Conservation (phyloP, 805 yeast genomes). For the Candida oleophila region DNA sequence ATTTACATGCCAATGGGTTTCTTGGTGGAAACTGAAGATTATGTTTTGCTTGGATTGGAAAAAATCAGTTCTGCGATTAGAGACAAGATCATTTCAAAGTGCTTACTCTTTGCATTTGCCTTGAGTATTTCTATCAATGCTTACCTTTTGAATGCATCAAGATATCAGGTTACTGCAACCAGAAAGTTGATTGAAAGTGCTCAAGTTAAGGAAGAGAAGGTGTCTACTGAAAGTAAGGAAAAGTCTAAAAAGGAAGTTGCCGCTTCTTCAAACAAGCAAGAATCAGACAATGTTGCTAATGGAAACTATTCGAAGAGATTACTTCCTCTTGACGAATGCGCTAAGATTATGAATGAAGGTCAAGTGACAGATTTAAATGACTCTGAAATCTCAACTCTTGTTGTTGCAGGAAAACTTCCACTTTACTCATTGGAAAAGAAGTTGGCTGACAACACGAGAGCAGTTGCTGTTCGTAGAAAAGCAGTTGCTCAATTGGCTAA, state of each 20-base stretch:
- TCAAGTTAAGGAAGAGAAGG: conserved; percentile 1
- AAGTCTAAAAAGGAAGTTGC: conserved; percentile 6
- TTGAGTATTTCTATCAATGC: conserved; percentile 78
- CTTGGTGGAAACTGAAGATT: conserved; percentile 62
- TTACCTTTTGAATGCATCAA: conserved; percentile 84
- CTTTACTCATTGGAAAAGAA: conserved; percentile 93
- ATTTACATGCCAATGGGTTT: conserved; percentile 58
- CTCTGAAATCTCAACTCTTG: conserved; percentile 72
- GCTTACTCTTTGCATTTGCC: conserved; percentile 67
- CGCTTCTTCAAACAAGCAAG: conserved; percentile 17
- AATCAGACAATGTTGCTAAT: conserved; percentile 12
- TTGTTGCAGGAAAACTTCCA: conserved; percentile 76
- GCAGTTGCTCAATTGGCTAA: conserved; percentile 84
- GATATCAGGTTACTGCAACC: conserved; percentile 53
- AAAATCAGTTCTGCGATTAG: conserved; percentile 66
- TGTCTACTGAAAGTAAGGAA: background rate
- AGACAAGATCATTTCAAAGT: conserved; percentile 78
- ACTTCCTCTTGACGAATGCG: conserved; percentile 64
- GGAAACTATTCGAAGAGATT: conserved; percentile 23
- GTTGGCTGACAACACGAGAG: conserved; percentile 83
- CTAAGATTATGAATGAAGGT: conserved; percentile 66
- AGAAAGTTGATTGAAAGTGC: conserved; percentile 33
- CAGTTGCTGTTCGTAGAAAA: conserved; percentile 88
- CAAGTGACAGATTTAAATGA: conserved; percentile 62
- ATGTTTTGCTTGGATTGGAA: conserved; percentile 48